A percentile compares a stretch with the other conserved stretches of the same genome.
Evolutionary conservation across 1,139 yeast species (phyloP).

Genomic region (Wickerhamomyces sp.): DNA sequence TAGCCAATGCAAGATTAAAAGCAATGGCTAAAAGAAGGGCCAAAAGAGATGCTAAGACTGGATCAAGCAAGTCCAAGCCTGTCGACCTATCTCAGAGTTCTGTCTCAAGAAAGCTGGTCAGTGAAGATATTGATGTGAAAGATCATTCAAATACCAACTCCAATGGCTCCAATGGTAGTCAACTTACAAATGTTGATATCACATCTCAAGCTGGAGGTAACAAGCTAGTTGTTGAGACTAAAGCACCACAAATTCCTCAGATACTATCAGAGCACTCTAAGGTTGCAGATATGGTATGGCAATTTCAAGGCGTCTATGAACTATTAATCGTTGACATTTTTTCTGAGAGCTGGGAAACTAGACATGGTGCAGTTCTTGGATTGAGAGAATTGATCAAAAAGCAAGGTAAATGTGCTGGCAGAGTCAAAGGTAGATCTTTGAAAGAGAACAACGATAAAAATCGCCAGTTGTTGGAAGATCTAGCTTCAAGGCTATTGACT

Average conservation of each 20-base stretch:
- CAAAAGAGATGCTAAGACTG: constrained; percentile 69
- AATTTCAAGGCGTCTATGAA: constrained; percentile 95
- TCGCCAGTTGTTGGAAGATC: constrained; percentile 72
- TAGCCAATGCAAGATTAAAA: constrained; percentile 74
- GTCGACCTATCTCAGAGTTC: constrained; percentile 80
- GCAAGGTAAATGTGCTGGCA: constrained; percentile 86
- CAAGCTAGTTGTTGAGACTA: constrained; percentile 79
- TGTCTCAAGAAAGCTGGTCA: constrained; percentile 48
- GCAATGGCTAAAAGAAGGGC: constrained; percentile 95
- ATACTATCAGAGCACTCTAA: constrained; percentile 71
- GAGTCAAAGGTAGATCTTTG: constrained; percentile 59
- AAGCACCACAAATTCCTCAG: constrained; percentile 64
- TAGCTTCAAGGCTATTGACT: constrained; percentile 81
- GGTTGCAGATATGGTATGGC: constrained; percentile 84
- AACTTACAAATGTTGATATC: constrained; percentile 42
- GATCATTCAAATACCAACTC: constrained; percentile 2
- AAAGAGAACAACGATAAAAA: constrained; percentile 66
- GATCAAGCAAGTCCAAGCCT: constrained; percentile 45
- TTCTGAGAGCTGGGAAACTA: constrained; percentile 86
- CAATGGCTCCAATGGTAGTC: constrained; percentile 5
- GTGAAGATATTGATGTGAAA: constrained; percentile 9
- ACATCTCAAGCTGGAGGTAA: constrained; percentile 80
- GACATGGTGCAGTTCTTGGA: constrained; percentile 96
- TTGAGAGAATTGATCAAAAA: constrained; percentile 78
- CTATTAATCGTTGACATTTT: constrained; percentile 74